These are phyloP conservation scores for Paragyromitra xinjiangensis DNA, from an alignment of 495 filamentous ascomycete genomes.

Conservation along the genomic window DNA sequence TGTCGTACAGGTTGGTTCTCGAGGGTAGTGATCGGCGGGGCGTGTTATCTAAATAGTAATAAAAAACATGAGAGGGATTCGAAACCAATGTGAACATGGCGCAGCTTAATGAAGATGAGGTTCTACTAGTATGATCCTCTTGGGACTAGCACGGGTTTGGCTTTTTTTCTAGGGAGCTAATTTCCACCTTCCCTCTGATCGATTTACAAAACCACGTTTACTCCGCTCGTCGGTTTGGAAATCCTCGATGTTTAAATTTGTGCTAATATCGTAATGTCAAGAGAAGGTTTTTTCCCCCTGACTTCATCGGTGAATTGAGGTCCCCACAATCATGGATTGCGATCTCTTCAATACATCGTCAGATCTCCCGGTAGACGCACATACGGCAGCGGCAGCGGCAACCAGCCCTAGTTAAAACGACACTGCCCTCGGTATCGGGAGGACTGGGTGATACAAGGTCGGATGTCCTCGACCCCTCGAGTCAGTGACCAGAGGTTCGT, in stretches of 20 bases:
- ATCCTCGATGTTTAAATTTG: constrained; percentile 12
- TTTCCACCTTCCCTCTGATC: constrained; percentile 1
- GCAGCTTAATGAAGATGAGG: not conserved
- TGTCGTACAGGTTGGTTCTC: constrained; percentile 7
- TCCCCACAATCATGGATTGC: not conserved
- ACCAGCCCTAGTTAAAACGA: constrained; percentile 6
- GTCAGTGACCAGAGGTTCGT: not conserved
- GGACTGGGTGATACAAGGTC: too few relatives aligned
- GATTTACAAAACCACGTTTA: not conserved
- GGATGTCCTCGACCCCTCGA: not conserved
- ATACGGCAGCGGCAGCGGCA: constrained; percentile 6
- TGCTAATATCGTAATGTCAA: constrained; percentile 1
- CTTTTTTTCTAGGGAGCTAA: not conserved
- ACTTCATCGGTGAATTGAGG: constrained; percentile 5
- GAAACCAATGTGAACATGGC: not conserved
- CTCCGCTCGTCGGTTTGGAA: not conserved
- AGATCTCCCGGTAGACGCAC: constrained; percentile 22
- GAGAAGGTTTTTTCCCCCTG: not conserved
- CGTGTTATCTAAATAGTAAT: not conserved
- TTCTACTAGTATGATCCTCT: not conserved
- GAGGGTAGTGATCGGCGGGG: constrained; percentile 1
- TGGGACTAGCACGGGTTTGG: not conserved
- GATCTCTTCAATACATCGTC: constrained; percentile 24
- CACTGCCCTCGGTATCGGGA: constrained; percentile 25
- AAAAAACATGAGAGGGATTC: too few relatives aligned